phyloP scores from a whole-genome alignment of 495 filamentous ascomycete genomes.

The Penicillium lividum region DNA sequence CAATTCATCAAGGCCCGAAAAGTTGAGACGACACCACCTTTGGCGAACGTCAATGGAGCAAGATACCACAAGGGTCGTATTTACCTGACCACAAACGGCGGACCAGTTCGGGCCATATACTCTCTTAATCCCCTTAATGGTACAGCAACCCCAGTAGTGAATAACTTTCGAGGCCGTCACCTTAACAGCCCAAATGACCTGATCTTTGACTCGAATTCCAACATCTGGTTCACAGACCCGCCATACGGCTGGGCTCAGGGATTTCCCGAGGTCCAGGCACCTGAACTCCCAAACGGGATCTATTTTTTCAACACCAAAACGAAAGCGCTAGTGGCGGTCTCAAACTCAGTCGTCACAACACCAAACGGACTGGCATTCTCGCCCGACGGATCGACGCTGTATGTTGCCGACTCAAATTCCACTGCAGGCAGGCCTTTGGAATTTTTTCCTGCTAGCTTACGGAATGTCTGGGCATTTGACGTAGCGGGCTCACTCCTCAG shows the following conservation, averaged over 20 bases:
- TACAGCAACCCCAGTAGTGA: constrained; percentile 13
- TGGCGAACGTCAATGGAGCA: constrained; percentile 16
- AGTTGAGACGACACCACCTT: constrained; percentile 8
- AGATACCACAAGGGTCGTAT: constrained; percentile 15
- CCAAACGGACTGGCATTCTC: constrained; percentile 16
- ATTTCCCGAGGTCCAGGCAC: constrained; percentile 13
- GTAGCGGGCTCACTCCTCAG: constrained; percentile 12
- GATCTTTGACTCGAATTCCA: constrained; percentile 15
- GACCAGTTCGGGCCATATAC: constrained; percentile 11
- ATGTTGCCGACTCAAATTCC: constrained; percentile 20
- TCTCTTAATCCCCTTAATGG: constrained; percentile 10
- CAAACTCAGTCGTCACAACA: constrained; percentile 9
- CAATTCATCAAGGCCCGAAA: constrained; percentile 9
- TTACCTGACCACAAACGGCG: constrained; percentile 15
- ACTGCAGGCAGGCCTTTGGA: constrained; percentile 12
- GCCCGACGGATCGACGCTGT: constrained; percentile 10
- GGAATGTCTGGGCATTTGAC: constrained; percentile 20
- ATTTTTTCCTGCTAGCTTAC: constrained; percentile 6
- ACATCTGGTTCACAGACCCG: constrained; percentile 20
- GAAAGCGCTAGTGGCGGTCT: constrained; percentile 12
- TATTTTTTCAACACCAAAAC: constrained; percentile 20
- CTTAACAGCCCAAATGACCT: constrained; percentile 19
- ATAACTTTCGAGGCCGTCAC: constrained; percentile 17
- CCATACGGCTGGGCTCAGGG: constrained; percentile 16
- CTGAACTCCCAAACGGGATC: constrained; percentile 13